Base-by-base conservation (phyloP, 148 eudicot species). In the Talinum fruticosum region DNA sequence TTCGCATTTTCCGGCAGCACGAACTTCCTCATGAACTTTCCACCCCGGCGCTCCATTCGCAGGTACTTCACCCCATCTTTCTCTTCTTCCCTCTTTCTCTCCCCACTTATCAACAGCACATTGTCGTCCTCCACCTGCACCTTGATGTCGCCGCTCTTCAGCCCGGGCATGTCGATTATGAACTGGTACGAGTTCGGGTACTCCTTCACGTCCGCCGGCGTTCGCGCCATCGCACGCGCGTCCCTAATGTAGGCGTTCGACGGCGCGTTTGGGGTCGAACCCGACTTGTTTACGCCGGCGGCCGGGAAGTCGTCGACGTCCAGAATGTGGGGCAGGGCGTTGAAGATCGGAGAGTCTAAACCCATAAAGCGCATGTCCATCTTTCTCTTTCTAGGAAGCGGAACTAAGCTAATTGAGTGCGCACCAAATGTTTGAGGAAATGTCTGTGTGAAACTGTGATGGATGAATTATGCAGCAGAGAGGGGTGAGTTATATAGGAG, bases 21-120 rank as follows among this genome's bases (percentile, higher is more conserved):
- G 61, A 93, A 93, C 69, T 89, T 91, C 91, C 93, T 90, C 91
- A 91, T 80, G 18, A 90, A 88, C 79, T 93, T 91, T 1, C 98
- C 97, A 10, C 83, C 64, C 57, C 97, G 73, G 76, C 98, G 80
- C 79, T 93, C 98, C 92, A 91, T 91, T 44, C 84, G 82, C 76
- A 93, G 65, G 32, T 85, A 93, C 89, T 84, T 93, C 0, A 77
- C 87, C 0, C 90, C 93, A 1, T 87, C 85, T 14, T 71, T 69
- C 21, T 83, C 90, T 24, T 80, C 70, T 59, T 88, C 92, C 5
- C 94, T 77, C 79, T 83, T 82, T 69, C 94, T 72, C 80, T 90
- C 97, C 0, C 98, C 97, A 13, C 80, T 82, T 21, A 91, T 81
- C 61, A 90, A 77, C 47, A 93, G 73, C 76, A 90, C 88, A 33